These are phyloP conservation scores for Apostasia ramifera DNA, from an alignment of 106 monocot genomes.

Conservation along the genomic window DNA sequence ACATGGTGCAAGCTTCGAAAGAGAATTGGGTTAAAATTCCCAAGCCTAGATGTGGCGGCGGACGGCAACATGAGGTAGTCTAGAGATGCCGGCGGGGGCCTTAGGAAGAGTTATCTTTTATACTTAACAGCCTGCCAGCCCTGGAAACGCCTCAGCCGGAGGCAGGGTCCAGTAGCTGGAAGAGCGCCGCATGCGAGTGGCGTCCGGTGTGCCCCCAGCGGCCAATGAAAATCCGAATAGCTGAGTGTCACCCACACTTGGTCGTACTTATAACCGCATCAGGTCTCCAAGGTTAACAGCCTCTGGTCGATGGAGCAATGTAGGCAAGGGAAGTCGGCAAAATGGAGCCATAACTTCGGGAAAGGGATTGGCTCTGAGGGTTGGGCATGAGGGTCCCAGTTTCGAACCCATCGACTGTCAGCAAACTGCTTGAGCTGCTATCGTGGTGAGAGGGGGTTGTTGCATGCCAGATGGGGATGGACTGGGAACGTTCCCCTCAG, in stretches of 20 bases:
- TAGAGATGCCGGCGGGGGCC: constrained; percentile 17
- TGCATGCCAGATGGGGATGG: too few species aligned
- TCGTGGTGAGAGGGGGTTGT: too few species aligned
- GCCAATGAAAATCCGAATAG: background rate
- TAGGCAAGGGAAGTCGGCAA: too few species aligned
- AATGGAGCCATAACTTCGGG: too few species aligned
- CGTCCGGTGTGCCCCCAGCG: background rate
- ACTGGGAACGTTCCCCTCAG: too few species aligned
- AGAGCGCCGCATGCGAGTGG: background rate
- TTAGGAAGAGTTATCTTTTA: constrained; percentile 14
- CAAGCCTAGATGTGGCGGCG: constrained; percentile 18
- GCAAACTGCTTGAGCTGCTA: too few species aligned
- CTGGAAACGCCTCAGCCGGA: background rate
- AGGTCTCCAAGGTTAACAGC: too few species aligned
- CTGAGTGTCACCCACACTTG: background rate
- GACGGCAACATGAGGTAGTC: constrained; percentile 15
- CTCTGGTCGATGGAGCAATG: too few species aligned
- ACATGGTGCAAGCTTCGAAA: constrained; percentile 19
- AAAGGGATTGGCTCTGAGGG: too few species aligned
- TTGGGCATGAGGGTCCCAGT: too few species aligned
- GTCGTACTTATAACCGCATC: too few species aligned
- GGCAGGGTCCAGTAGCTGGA: background rate
- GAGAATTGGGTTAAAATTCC: constrained; percentile 34
- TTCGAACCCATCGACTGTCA: too few species aligned
- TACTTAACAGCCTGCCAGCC: background rate